These are phyloP conservation scores for Picochlorum costavermella DNA, from an alignment of 139 green algal species.

Conservation along the genomic window DNA sequence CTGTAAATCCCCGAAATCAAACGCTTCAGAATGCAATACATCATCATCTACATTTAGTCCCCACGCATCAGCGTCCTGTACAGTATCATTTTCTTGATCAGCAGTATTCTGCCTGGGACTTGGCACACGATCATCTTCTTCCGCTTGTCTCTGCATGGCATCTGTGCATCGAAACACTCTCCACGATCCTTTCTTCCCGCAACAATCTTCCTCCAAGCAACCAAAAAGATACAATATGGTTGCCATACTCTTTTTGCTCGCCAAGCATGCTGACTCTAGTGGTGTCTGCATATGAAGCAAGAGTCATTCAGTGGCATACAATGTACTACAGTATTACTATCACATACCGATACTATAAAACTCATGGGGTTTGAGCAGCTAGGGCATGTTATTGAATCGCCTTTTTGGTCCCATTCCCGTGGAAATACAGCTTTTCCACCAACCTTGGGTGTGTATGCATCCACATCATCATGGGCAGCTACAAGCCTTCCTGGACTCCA, in stretches of 20 bases:
- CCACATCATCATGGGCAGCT: not conserved
- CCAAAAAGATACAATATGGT: slow-evolving; percentile 33
- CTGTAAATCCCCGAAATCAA: too few relatives aligned
- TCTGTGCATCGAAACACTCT: slow-evolving; percentile 30
- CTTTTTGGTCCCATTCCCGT: slow-evolving; percentile 1
- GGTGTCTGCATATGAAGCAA: not conserved
- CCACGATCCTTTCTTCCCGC: slow-evolving; percentile 31
- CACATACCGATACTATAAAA: not conserved
- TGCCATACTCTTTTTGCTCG: too few relatives aligned
- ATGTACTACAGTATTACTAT: not conserved
- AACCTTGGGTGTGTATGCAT: slow-evolving; percentile 3
- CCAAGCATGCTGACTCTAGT: not conserved
- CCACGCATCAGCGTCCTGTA: too few relatives aligned
- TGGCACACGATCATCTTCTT: not conserved
- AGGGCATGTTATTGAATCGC: not conserved
- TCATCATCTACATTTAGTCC: not conserved
- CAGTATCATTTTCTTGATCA: too few relatives aligned
- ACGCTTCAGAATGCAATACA: slow-evolving; percentile 28
- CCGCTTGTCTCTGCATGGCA: not conserved
- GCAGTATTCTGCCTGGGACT: not conserved
- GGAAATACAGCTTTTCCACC: slow-evolving; percentile 8
- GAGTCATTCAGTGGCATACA: not conserved
- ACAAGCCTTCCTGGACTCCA: not conserved
- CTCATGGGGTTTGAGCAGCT: not conserved
- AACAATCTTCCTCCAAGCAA: slow-evolving; percentile 36